Evolutionary conservation across 352 stramenopile genomes (phyloP), one percentile per base, ranked within the genome.

Genomic region (Globisporangium megalacanthum): DNA sequence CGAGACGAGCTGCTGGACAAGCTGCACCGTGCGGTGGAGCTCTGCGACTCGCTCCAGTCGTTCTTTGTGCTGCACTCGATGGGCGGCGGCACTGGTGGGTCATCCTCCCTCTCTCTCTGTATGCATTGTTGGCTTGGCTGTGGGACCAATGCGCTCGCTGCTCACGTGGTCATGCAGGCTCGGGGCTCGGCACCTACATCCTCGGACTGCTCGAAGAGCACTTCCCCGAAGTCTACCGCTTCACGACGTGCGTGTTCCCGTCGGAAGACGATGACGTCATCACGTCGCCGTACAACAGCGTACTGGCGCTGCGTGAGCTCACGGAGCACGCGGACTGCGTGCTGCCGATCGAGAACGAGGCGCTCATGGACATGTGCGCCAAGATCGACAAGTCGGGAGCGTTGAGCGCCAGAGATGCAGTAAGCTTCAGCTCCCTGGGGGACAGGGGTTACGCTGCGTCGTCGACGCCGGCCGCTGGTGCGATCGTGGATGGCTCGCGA

Each of bases 21-120:
- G 58, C 42, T 97, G 20, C 73, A 81, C 42, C 60, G 64, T 29
- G 80, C 85, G 7, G 77, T 76, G 7, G 91, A 97, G 70, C 56
- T 82, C 41, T 98, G 92, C 60, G 88, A 97, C 56, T 97, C 88
- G 25, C 66, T 97, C 5, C 89, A 97, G 66, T 92, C 79, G 25
- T 97, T 97, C 68, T 97, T 97, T 52, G 66, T 98, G 4, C 66
- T 97, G 55, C 91, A 98, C 55, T 97, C 88, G 17, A 88, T 97
- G 70, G 92, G 92, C 41, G 92, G 92, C 10, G 92, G 92, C 36
- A 98, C 92, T 29, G 76, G 9, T 20, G 8, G n/a, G 20, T 9
- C 6, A 36, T 6, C 11, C 3, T 22, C 31, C n/a, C n/a, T n/a
- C 17, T 13, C 8, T 15, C 7, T n/a, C 6, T n/a, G 11, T 5